These are phyloP conservation scores for Cupressus sempervirens DNA, from an alignment of 75 land plant genomes.

Conservation along the genomic window DNA sequence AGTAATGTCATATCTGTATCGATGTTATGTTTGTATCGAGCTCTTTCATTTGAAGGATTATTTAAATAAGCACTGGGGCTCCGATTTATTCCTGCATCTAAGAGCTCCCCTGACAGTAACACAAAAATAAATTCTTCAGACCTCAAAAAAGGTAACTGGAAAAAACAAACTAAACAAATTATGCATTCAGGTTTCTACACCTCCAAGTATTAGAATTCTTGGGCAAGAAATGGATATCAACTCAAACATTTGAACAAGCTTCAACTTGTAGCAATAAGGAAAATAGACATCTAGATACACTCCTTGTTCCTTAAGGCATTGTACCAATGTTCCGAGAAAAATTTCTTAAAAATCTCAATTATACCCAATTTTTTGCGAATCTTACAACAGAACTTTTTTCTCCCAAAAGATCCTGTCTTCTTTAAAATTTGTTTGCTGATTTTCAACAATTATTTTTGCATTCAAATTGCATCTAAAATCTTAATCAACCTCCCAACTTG, in stretches of 20 bases:
- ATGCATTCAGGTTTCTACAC: background rate
- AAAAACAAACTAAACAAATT: background rate
- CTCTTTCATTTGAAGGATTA: slow-evolving; percentile 82
- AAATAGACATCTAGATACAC: no score
- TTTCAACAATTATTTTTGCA: no score
- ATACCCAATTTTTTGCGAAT: no score
- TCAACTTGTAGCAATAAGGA: background rate
- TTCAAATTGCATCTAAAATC: no score
- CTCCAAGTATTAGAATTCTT: background rate
- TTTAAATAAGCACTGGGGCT: slow-evolving; percentile 99
- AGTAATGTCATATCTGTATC: slow-evolving; percentile 93
- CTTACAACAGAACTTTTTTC: no score
- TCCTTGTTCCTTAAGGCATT: background rate
- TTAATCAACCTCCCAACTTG: no score
- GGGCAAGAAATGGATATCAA: background rate
- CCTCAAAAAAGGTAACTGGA: background rate
- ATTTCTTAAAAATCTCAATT: no score
- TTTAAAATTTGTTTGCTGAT: no score
- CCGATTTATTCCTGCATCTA: slow-evolving; percentile 88
- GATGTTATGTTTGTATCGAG: slow-evolving; percentile 68
- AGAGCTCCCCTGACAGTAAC: slow-evolving; percentile 66
- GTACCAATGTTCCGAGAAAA: background rate
- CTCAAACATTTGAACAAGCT: background rate
- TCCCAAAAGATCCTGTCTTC: no score
- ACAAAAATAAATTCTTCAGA: background rate